Base-by-base conservation (phyloP, 805 yeast species). In the Kodamaea jinghongensis region DNA sequence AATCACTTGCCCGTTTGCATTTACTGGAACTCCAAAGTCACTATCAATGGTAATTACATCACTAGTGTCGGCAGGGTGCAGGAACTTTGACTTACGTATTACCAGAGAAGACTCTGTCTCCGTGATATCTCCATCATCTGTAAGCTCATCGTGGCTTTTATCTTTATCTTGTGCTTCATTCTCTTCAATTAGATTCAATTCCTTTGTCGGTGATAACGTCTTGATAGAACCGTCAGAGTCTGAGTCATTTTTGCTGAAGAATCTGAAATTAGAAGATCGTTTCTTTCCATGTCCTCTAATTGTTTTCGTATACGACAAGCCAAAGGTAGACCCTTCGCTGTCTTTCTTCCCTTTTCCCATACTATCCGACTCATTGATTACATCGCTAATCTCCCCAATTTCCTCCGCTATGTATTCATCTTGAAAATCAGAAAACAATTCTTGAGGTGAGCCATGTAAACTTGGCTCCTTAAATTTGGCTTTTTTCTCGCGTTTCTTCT, bases 1-100 rank as follows among this genome's bases (percentile, higher is more conserved):
- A 2, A 50, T 50, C 2, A 55, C 60, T 15, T 52, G 45, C 1
- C 61, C 63, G 6, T 36, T 47, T 1, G 55, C 34, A 31, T 48
- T 48, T 4, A 58, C 55, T 1, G 61, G 58, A 6, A 56, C 61
- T 1, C 61, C 63, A 43, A 59, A 59, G 33, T 60, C 64, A 43
- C 61, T 56, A 35, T 59, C 63, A 22, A 60, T 54, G 6, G 63
- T 55, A 11, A 54, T 36, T 2, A 34, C 49, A 37, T 58, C 62
- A 17, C 50, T 45, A 3, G 39, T 45, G 29, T 53, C 55, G 8
- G 42, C 36, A 5, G 36, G 36, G 23, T 38, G 37, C 3, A 16
- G 15, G 16, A 25, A 16, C 15, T 28, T 36, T 36, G 13, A 26
- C 26, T 23, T 34, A 35, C 32, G 26, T 20, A 10, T 11, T 17